Base-by-base conservation (phyloP, 2,329 filamentous ascomycete species). In the Aurifilum marmelostoma region DNA sequence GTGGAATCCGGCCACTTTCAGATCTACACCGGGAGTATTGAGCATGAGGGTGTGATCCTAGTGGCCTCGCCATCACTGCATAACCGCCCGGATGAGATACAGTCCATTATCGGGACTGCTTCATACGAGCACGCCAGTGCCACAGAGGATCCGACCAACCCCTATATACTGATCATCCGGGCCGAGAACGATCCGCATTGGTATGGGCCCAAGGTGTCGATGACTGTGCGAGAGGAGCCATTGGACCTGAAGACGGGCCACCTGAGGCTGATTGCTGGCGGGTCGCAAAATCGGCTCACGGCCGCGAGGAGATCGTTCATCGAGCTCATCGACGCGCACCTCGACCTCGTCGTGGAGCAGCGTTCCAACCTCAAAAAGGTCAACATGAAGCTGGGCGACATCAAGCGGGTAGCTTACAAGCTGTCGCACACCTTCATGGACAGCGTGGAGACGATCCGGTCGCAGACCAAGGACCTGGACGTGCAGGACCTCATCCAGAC, bases 381-480 rank as follows among this genome's bases (percentile, higher is more conserved):
- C 73, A 97, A 98, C 76, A 84, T 90, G 64, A 92, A 97, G 77
- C 83, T 99, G 72, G 95, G 93, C 75, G 97, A 97, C 78, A 97
- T 97, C 75, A 94, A 97, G 75, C 94, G 94, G 78, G 97, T 97
- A 2, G 93, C 95, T 3, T 98, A 97, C 84, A 97, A 97, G 79
- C 85, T 99, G 58, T 97, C 94, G 65, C 98, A 97, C 80, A 93
- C 94, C 8, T 98, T 99, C 80, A 97, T 99, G 93, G 95, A 98
- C 79, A 97, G 94, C 77, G 96, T 99, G 59, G 93, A 97, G 77
- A 93, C 93, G 72, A 96, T 99, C 72, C 88, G 94, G 72, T 90
- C 89, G 73, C 95, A 99, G 79, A 94, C 94, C 1, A 86, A 87
- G 68, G 92, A 91, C 11, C 87, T 95, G 72, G 91, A 96, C 73